Percentiles rank a stretch among this genome's conserved stretches.
Evolutionary conservation across 148 eudicot species (phyloP).

Genomic region (Hydrangea macrophylla): DNA sequence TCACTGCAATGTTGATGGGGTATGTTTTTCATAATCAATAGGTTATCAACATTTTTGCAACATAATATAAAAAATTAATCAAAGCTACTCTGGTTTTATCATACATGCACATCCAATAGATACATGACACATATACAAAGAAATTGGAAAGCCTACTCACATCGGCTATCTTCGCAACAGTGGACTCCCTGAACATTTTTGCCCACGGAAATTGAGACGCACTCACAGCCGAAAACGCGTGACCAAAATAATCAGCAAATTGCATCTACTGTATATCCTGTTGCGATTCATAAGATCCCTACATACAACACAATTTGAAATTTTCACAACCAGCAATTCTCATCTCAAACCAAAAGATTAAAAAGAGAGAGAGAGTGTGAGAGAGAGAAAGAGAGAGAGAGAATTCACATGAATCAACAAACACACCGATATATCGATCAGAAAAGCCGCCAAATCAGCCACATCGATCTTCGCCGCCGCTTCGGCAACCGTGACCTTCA

Average conservation of each 20-base stretch:
- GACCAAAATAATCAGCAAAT: conserved; percentile 80
- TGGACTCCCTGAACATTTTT: conserved; percentile 57
- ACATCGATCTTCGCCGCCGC: conserved; percentile 66
- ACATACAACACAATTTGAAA: conserved; percentile 11
- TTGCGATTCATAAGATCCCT: conserved; percentile 58
- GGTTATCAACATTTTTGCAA: no score
- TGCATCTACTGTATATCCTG: conserved; percentile 75
- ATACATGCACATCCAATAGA: no score
- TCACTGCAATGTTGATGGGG: no score
- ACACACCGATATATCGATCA: conserved; percentile 52
- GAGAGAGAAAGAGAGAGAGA: no score
- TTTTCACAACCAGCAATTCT: background rate
- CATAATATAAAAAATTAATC: no score
- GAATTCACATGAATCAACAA: background rate
- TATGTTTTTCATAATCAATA: no score
- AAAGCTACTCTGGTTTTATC: no score
- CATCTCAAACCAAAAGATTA: background rate
- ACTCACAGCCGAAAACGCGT: conserved; percentile 59
- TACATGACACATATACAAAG: background rate
- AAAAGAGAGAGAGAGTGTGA: no score
- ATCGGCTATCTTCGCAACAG: conserved; percentile 56
- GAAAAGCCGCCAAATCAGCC: conserved; percentile 49
- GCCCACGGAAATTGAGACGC: conserved; percentile 79
- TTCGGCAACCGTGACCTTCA: conserved; percentile 63
- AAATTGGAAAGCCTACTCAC: conserved; percentile 29